Evolutionary conservation across 2,329 filamentous ascomycete species (phyloP).

Genomic region (Delphinella strobiligena): DNA sequence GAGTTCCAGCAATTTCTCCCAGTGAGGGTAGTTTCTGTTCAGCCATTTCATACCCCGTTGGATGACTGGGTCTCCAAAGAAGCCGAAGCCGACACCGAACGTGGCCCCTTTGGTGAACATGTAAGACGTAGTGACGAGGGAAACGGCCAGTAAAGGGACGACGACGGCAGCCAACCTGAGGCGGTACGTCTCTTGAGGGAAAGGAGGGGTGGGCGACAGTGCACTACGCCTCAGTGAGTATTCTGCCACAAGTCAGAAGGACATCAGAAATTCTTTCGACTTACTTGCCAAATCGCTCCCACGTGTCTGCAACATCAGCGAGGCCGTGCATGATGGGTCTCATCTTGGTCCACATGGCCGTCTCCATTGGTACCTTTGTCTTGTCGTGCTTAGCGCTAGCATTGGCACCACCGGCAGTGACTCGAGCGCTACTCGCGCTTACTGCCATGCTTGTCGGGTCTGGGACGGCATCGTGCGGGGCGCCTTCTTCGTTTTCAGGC

Average conservation of each 20-base stretch:
- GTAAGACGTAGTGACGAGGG: slow-evolving; percentile 35
- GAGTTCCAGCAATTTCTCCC: slow-evolving; percentile 63
- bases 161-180: slow-evolving; percentile 34
- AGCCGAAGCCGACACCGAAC: slow-evolving; percentile 58
- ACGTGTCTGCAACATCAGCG: slow-evolving; percentile 47
- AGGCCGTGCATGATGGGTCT: slow-evolving; percentile 58
- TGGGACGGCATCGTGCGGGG: slow-evolving; percentile 42
- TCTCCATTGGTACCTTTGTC: slow-evolving; percentile 66
- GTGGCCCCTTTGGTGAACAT: slow-evolving; percentile 50
- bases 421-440: slow-evolving; percentile 42
- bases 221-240: slow-evolving; percentile 19
- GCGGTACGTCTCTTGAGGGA: slow-evolving; percentile 31
- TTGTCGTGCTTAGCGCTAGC: slow-evolving; percentile 51
- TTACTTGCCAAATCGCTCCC: slow-evolving; percentile 51
- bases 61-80: slow-evolving; percentile 72
- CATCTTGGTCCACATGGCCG: slow-evolving; percentile 65
- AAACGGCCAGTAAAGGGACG: slow-evolving; percentile 30
- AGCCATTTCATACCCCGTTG: slow-evolving; percentile 45
- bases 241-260: slow-evolving; percentile 1
- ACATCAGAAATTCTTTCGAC: slow-evolving; percentile 12
- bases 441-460: slow-evolving; percentile 48
- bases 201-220: slow-evolving; percentile 37
- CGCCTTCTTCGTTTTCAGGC: slow-evolving; percentile 31
- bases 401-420: slow-evolving; percentile 39
- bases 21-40: slow-evolving; percentile 53